Evolutionary conservation across 192 early-diverging fungal genomes (phyloP).

Genomic region (Hyaloraphidium curvatum): DNA sequence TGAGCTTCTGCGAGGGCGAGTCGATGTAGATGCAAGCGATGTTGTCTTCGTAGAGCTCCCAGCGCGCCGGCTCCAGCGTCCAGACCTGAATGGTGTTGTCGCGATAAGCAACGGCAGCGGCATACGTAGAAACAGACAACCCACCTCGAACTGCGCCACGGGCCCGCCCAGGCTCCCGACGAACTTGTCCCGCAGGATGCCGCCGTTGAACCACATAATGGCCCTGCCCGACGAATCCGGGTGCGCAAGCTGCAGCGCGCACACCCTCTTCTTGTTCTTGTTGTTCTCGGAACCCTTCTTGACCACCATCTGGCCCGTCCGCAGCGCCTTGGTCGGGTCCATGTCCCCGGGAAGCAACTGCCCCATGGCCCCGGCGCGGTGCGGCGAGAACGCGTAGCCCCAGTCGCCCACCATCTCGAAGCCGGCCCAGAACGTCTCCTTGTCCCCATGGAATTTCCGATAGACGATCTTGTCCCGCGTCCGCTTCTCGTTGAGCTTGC

Average conservation of each 20-base stretch:
- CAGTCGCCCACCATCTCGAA: constrained; percentile 22
- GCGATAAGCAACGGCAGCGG: no score
- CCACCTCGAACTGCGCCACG: no score
- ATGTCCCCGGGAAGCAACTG: not conserved
- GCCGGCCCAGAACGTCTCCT: constrained; percentile 51
- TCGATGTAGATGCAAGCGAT: not conserved
- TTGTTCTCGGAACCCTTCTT: not conserved
- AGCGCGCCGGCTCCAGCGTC: no score
- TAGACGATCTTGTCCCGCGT: constrained; percentile 28
- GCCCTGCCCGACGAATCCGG: not conserved
- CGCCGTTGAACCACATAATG: not conserved
- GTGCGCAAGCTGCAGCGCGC: not conserved
- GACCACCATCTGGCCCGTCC: not conserved
- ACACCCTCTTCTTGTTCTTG: not conserved
- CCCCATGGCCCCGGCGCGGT: not conserved
- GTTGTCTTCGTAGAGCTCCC: not conserved
- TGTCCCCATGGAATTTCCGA: constrained; percentile 32
- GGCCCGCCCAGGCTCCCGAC: no score
- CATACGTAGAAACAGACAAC: no score
- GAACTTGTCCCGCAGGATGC: not conserved
- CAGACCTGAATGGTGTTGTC: constrained; percentile 3
- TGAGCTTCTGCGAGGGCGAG: no score
- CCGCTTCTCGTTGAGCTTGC: not conserved
- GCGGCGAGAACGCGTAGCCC: not conserved
- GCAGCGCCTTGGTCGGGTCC: no score